Conservation (phyloP, 2,329 filamentous ascomycete genomes). For the Curvularia sp. region DNA sequence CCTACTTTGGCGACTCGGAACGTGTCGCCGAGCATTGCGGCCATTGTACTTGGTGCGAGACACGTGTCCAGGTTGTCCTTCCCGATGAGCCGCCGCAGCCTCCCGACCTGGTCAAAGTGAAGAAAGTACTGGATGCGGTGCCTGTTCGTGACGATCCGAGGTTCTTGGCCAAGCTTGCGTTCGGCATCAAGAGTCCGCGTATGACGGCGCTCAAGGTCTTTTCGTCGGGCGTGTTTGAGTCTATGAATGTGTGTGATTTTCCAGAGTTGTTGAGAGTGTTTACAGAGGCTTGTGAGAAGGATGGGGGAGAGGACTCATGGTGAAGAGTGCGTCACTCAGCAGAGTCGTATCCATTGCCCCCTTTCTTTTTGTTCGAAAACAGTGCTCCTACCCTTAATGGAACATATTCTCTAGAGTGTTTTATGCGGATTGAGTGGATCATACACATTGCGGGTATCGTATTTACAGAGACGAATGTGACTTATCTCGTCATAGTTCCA, state of each 20-base stretch:
- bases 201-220: conserved; percentile 59
- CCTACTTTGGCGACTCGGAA: conserved; percentile 65
- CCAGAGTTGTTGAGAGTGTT: conserved; percentile 39
- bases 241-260: conserved; percentile 64
- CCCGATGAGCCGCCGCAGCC: conserved; percentile 50
- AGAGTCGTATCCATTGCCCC: neutral
- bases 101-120: conserved; percentile 54
- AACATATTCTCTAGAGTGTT: neutral
- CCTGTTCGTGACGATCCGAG: conserved; percentile 64
- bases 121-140: conserved; percentile 55
- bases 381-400: neutral
- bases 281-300: conserved; percentile 20
- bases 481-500: neutral
- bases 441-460: conserved; percentile 2
- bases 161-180: conserved; percentile 66
- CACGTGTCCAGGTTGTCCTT: conserved; percentile 44
- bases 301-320: neutral
- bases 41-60: conserved; percentile 61
- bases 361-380: neutral
- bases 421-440: conserved; percentile 13
- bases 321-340: neutral
- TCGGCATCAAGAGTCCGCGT: conserved; percentile 67
- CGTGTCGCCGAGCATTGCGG: conserved; percentile 58
- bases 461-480: neutral
- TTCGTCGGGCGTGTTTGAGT: conserved; percentile 58